Evolutionary conservation across 495 filamentous ascomycete species (phyloP), one percentile per base, ranked within the genome.

Genomic region (Zalerion maritima): DNA sequence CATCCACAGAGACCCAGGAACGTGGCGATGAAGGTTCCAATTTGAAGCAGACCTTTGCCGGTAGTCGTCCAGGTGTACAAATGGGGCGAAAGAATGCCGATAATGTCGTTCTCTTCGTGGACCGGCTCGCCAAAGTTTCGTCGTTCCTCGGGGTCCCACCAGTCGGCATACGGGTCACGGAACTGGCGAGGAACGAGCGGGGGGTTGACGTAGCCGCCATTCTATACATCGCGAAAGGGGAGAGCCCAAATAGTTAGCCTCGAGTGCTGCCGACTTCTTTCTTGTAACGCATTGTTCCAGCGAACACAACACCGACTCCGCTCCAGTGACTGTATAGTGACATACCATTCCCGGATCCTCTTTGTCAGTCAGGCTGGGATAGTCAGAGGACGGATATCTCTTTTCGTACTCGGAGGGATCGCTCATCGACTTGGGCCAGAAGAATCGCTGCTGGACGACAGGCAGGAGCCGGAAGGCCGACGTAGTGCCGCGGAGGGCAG

Each of bases 81-180:
- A 46, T 94, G 73, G 2, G 81, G 71, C 28, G 78, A 76, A 59
- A 99, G 87, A 32, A 92, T 75, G 45, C 87, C 86, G 13, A 96
- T 66, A 31, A 94, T 73, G 52, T 99, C 91, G 47, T 96, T 76
- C 55, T 99, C 91, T 57, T 99, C 91, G 53, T 99, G 87, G 16
- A 92, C 72, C 3, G 85, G 79, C 55, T 99, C 91, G 45, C 84
- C 84, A 43, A 75, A 99, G 62, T 96, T 94, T 34, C 86, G 75
- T 43, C 86, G 78, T 52, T 94, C 87, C 49, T 96, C 86, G 62
- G 83, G 78, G 55, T 96, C 86, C 87, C 87, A 96, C 83, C 85
- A 96, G 50, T 83, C 78, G 43, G 57, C 87, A 48, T 96, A 71
- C 20, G 91, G 91, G 50, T 96, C 91, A 50, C 91, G 81, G 57